Conservation (phyloP, 2,329 filamentous ascomycete species). For the Pleomassaria siparia region DNA sequence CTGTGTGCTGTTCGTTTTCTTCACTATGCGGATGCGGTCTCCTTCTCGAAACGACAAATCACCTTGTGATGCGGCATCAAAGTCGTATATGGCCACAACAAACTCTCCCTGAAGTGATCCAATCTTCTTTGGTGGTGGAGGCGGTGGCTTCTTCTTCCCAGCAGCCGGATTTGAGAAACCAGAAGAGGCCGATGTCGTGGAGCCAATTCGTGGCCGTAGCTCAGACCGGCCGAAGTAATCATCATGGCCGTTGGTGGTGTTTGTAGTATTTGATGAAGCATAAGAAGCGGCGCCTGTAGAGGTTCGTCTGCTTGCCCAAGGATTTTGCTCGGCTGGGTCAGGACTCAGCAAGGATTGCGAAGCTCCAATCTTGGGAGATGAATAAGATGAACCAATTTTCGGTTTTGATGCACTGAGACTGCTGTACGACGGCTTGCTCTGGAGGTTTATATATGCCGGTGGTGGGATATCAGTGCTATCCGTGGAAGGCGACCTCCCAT, state of each 20-base stretch:
- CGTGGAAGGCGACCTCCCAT: slow-evolving; percentile 24
- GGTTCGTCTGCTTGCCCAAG: slow-evolving; percentile 28
- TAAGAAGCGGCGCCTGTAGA: slow-evolving; percentile 31
- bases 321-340: slow-evolving; percentile 29
- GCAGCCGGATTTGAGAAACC: slow-evolving; percentile 46
- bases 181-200: slow-evolving; percentile 39
- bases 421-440: slow-evolving; percentile 38
- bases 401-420: slow-evolving; percentile 38
- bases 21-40: slow-evolving; percentile 73
- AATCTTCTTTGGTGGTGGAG: slow-evolving; percentile 67
- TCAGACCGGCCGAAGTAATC: slow-evolving; percentile 45
- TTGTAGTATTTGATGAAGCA: slow-evolving; percentile 24
- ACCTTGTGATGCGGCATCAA: slow-evolving; percentile 67
- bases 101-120: slow-evolving; percentile 55
- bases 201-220: slow-evolving; percentile 50
- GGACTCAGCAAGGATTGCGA: slow-evolving; percentile 35
- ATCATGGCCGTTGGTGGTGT: slow-evolving; percentile 26
- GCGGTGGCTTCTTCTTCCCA: slow-evolving; percentile 73
- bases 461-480: slow-evolving; percentile 5
- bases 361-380: slow-evolving; percentile 32
- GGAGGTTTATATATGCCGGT: slow-evolving; percentile 20
- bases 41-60: slow-evolving; percentile 77
- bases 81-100: slow-evolving; percentile 75
- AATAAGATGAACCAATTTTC: no score
- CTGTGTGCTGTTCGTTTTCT: slow-evolving; percentile 76